Conservation (phyloP, 108 stramenopile species). For the Fragilariopsis cylindrus region DNA sequence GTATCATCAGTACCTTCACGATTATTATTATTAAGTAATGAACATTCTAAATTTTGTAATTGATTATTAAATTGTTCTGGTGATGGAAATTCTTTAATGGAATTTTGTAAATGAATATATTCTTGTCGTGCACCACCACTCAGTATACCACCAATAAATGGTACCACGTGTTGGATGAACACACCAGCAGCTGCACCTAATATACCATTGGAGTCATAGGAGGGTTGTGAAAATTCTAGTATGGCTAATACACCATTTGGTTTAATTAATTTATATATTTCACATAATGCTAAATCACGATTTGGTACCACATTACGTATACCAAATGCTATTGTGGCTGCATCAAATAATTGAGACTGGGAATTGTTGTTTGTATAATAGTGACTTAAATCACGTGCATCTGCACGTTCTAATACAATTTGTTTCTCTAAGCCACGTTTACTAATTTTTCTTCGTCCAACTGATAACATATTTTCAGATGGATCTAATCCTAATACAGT, state of each 20-base stretch:
- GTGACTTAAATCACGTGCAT: conserved; percentile 59
- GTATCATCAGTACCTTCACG: neutral
- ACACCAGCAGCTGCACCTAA: conserved; percentile 57
- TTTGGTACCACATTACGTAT: conserved; percentile 88
- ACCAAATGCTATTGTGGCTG: conserved; percentile 94
- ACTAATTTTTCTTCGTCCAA: neutral
- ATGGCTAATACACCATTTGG: conserved; percentile 54
- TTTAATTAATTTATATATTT: conserved; percentile 74
- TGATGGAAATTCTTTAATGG: conserved; percentile 79
- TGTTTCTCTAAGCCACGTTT: conserved; percentile 33
- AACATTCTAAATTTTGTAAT: conserved; percentile 58
- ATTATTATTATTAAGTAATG: neutral
- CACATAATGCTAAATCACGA: conserved; percentile 65
- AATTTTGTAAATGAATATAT: conserved; percentile 85
- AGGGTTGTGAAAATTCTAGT: conserved; percentile 86
- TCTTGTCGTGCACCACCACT: conserved; percentile 66
- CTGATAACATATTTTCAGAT: conserved; percentile 51
- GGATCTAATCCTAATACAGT: conserved; percentile 68
- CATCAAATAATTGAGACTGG: conserved; percentile 57
- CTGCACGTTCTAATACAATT: conserved; percentile 57
- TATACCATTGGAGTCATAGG: conserved; percentile 42
- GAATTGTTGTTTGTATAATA: too few species aligned
- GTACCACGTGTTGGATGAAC: conserved; percentile 79
- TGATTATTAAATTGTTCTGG: conserved; percentile 60
- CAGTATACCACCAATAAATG: conserved; percentile 69